Evolutionary conservation across 129 eudicot genomes (phyloP).

Genomic region (Centaurea solstitialis): DNA sequence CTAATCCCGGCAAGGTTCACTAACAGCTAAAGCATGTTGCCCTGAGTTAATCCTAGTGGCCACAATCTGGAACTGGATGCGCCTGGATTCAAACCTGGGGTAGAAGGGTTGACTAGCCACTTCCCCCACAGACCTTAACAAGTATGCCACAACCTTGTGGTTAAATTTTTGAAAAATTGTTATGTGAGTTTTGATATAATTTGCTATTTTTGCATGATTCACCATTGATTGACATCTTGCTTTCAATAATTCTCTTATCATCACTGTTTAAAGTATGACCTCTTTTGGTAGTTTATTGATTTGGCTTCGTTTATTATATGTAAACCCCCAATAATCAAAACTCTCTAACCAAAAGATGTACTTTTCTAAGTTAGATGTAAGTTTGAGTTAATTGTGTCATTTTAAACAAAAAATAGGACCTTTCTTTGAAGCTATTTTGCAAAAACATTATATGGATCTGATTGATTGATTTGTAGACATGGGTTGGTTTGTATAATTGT

Average conservation of each 20-base stretch:
- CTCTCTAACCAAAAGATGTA: not conserved
- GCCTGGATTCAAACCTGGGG: too few relatives aligned
- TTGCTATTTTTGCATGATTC: constrained; percentile 13
- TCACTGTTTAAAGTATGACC: not conserved
- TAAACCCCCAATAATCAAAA: constrained; percentile 6
- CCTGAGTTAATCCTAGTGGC: too few relatives aligned
- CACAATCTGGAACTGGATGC: too few relatives aligned
- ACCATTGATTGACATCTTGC: not conserved
- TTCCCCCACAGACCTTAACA: too few relatives aligned
- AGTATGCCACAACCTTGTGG: too few relatives aligned
- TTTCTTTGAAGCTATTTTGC: not conserved
- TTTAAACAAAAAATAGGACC: not conserved
- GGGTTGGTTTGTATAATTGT: not conserved
- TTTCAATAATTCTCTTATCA: not conserved
- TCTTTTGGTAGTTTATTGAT: not conserved
- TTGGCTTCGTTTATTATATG: not conserved
- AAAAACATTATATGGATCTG: too few relatives aligned
- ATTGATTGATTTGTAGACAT: not conserved
- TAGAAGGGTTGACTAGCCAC: too few relatives aligned
- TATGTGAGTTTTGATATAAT: not conserved
- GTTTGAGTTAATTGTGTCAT: not conserved
- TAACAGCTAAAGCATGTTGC: too few relatives aligned
- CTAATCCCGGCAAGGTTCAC: too few relatives aligned
- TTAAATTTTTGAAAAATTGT: not conserved
- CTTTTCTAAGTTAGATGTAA: not conserved